Conservation (phyloP, 768 basidiomycete genomes). For the Polyporus arcularius region DNA sequence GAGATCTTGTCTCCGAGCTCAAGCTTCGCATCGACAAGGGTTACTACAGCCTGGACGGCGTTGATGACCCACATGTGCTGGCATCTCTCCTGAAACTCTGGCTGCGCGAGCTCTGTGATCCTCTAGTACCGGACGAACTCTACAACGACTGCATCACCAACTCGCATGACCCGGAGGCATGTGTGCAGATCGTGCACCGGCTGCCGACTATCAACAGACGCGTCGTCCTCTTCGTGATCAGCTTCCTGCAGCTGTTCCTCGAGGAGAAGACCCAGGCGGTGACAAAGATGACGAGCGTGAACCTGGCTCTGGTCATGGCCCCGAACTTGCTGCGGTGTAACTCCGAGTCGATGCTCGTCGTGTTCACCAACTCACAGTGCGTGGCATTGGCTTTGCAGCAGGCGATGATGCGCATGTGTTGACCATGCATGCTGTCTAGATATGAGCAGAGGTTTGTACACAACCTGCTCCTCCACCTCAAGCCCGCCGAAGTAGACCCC, state of each 20-base stretch:
- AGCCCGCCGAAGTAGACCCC: slow-evolving; percentile 72
- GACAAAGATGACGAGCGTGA: slow-evolving; percentile 91
- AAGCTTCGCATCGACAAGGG: slow-evolving; percentile 90
- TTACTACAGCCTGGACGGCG: slow-evolving; percentile 85
- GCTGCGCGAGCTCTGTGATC: slow-evolving; percentile 89
- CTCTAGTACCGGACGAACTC: slow-evolving; percentile 87
- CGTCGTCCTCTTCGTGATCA: slow-evolving; percentile 85
- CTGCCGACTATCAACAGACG: slow-evolving; percentile 86
- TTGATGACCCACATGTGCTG: slow-evolving; percentile 89
- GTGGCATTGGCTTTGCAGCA: slow-evolving; percentile 31
- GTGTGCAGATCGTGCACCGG: slow-evolving; percentile 71
- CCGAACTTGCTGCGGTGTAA: slow-evolving; percentile 87
- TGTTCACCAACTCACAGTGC: slow-evolving; percentile 90
- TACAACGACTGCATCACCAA: slow-evolving; percentile 87
- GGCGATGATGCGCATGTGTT: not conserved
- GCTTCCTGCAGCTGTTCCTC: slow-evolving; percentile 88
- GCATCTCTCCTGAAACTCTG: slow-evolving; percentile 91
- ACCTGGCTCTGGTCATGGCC: slow-evolving; percentile 89
- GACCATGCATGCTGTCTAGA: slow-evolving; percentile 35
- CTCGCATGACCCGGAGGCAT: slow-evolving; percentile 65
- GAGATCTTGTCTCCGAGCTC: slow-evolving; percentile 83
- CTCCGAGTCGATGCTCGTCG: slow-evolving; percentile 84
- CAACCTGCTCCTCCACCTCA: slow-evolving; percentile 78
- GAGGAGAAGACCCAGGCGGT: slow-evolving; percentile 68
- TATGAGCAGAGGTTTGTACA: slow-evolving; percentile 90